Percentiles rank a stretch among this genome's conserved stretches.
phyloP scores from a whole-genome alignment of 1,139 yeast species.

The Saccharomyces hybrid region DNA sequence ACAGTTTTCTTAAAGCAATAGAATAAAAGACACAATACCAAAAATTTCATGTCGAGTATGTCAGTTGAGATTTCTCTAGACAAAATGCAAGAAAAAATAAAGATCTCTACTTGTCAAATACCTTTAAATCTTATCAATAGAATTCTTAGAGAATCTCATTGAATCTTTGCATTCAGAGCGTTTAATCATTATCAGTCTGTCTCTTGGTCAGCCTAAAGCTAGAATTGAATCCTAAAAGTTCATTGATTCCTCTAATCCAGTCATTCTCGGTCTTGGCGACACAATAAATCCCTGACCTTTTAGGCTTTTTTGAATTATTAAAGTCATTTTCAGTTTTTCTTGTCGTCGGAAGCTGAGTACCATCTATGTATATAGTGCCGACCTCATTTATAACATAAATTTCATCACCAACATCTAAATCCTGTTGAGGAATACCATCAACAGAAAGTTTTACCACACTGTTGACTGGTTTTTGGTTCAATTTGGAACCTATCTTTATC shows the following conservation, averaged over 20 bases:
- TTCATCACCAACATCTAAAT: slow-evolving; percentile 67
- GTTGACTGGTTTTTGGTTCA: slow-evolving; percentile 31
- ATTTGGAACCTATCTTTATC: slow-evolving; percentile 46
- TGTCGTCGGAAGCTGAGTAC: slow-evolving; percentile 35
- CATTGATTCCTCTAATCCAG: slow-evolving; percentile 87
- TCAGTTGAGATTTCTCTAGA: not conserved
- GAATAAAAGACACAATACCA: not conserved
- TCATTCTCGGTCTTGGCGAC: slow-evolving; percentile 75
- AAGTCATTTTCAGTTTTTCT: slow-evolving; percentile 10
- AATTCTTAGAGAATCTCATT: too few species aligned
- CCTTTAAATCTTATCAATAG: not conserved
- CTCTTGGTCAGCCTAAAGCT: slow-evolving; percentile 45
- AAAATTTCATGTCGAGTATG: not conserved
- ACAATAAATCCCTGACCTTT: slow-evolving; percentile 74
- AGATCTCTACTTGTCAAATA: not conserved
- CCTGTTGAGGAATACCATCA: slow-evolving; percentile 74
- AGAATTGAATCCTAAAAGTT: slow-evolving; percentile 79
- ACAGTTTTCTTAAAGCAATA: not conserved
- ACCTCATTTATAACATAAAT: slow-evolving; percentile 60
- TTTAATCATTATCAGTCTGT: slow-evolving; percentile 2
- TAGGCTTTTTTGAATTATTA: slow-evolving; percentile 10
- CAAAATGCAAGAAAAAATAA: not conserved
- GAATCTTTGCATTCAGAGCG: not conserved
- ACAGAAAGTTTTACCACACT: slow-evolving; percentile 52
- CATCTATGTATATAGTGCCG: slow-evolving; percentile 46